Conservation (phyloP, 352 stramenopile genomes). For the Globisporangium middletonii region DNA sequence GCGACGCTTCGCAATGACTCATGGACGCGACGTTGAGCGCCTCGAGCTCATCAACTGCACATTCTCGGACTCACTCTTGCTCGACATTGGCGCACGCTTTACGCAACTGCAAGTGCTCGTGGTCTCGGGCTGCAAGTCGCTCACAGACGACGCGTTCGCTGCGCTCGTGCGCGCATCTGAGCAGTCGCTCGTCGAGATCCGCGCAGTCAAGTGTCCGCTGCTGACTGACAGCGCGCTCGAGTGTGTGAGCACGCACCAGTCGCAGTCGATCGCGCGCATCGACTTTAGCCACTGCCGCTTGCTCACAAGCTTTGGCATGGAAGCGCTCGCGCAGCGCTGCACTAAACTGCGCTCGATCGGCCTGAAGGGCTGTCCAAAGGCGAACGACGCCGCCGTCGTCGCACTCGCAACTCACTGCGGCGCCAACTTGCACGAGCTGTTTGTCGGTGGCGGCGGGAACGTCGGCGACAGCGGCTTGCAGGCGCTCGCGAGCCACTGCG, state of each 20-base stretch:
- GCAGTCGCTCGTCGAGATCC: slow-evolving; percentile 32
- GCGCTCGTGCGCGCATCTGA: slow-evolving; percentile 30
- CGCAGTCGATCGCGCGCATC: slow-evolving; percentile 28
- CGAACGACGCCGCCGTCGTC: slow-evolving; percentile 33
- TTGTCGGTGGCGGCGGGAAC: slow-evolving; percentile 41
- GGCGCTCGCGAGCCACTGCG: slow-evolving; percentile 34
- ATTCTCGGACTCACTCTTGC: slow-evolving; percentile 25
- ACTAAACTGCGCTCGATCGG: slow-evolving; percentile 28
- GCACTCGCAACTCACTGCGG: slow-evolving; percentile 28
- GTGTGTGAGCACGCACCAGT: slow-evolving; percentile 20
- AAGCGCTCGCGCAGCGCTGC: slow-evolving; percentile 22
- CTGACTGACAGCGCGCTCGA: slow-evolving; percentile 37
- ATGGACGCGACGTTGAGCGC: slow-evolving; percentile 29
- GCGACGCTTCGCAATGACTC: slow-evolving; percentile 21
- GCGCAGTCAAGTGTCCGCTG: slow-evolving; percentile 44
- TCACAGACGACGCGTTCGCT: slow-evolving; percentile 36
- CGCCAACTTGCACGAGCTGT: slow-evolving; percentile 24
- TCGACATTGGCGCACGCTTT: slow-evolving; percentile 30
- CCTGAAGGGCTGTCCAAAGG: slow-evolving; percentile 51
- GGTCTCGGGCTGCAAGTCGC: slow-evolving; percentile 48
- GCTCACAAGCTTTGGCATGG: slow-evolving; percentile 30
- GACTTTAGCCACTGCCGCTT: slow-evolving; percentile 62
- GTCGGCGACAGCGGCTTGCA: slow-evolving; percentile 36
- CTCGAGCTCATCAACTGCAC: slow-evolving; percentile 45
- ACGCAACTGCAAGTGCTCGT: slow-evolving; percentile 29